Percentiles rank a stretch among this genome's conserved stretches.
phyloP scores from a whole-genome alignment of 2,329 filamentous ascomycete species.

The Aspergillus sp. region DNA sequence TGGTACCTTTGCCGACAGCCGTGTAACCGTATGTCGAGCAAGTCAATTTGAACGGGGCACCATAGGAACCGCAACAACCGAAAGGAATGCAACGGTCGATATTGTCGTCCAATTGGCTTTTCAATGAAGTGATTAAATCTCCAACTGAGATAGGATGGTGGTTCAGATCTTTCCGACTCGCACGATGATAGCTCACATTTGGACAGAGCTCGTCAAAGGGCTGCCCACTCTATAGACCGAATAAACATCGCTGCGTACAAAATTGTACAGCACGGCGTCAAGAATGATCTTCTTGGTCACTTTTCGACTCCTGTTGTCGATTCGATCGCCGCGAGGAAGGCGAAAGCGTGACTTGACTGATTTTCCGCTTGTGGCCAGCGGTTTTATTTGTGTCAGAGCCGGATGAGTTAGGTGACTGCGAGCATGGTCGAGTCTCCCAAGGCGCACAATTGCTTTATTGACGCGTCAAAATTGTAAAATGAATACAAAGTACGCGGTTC shows the following conservation, averaged over 20 bases:
- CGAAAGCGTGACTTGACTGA: constrained; percentile 20
- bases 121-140: constrained; percentile 21
- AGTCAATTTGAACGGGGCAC: constrained; percentile 28
- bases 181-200: constrained; percentile 22
- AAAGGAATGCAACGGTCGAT: constrained; percentile 26
- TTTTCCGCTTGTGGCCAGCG: constrained; percentile 19
- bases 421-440: constrained; percentile 6
- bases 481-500: background rate
- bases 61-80: constrained; percentile 22
- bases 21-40: too few species aligned
- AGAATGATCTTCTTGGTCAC: constrained; percentile 8
- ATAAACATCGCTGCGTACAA: constrained; percentile 30
- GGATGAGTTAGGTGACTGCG: constrained; percentile 9
- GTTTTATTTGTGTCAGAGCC: constrained; percentile 18
- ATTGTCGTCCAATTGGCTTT: constrained; percentile 26
- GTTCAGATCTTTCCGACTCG: constrained; percentile 1
- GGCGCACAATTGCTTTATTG: constrained; percentile 15
- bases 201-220: constrained; percentile 25
- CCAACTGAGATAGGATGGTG: constrained; percentile 16
- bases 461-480: background rate
- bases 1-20: too few species aligned
- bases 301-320: constrained; percentile 4
- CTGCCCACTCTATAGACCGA: constrained; percentile 22
- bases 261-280: constrained; percentile 20
- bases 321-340: constrained; percentile 9